A percentile compares a stretch with the other conserved stretches of the same genome.
Conservation (phyloP, 306 rosid genomes). For the Mimosa bimucronata region DNA sequence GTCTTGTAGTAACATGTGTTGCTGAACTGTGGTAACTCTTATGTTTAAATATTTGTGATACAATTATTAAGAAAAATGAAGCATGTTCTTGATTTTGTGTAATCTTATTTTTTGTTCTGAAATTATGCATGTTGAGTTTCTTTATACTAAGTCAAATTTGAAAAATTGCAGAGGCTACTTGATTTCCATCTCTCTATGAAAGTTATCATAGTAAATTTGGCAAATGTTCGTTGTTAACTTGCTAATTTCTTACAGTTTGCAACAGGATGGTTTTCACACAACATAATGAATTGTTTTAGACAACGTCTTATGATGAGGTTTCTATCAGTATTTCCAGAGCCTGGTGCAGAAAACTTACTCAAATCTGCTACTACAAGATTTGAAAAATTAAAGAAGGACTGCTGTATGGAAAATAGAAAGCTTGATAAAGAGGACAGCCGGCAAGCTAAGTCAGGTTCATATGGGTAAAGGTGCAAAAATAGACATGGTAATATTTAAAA, state of each 20-base stretch:
- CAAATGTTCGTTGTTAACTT: conserved; percentile 33
- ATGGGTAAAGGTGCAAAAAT: too few species aligned
- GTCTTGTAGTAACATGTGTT: too few species aligned
- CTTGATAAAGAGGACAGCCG: conserved; percentile 50
- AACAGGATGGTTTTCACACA: conserved; percentile 80
- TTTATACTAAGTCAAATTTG: background rate
- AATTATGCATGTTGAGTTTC: conserved; percentile 18
- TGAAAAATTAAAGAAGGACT: conserved; percentile 69
- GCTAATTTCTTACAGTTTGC: conserved; percentile 57
- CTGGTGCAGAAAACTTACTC: conserved; percentile 66
- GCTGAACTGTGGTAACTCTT: too few species aligned
- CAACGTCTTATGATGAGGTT: conserved; percentile 74
- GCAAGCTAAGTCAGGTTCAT: conserved; percentile 66
- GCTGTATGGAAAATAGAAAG: conserved; percentile 48
- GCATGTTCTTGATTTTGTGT: background rate
- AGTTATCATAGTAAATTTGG: conserved; percentile 18
- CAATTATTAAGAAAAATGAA: background rate
- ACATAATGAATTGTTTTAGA: conserved; percentile 61
- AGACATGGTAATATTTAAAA: too few species aligned
- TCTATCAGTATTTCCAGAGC: conserved; percentile 68
- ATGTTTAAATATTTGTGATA: too few species aligned
- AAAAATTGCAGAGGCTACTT: background rate
- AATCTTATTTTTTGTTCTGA: conserved; percentile 25
- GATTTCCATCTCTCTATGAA: conserved; percentile 15
- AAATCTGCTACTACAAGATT: conserved; percentile 69